Evolutionary conservation across 306 rosid species (phyloP), one percentile per base, ranked within the genome.

Genomic region (Acacia melanoxylon): DNA sequence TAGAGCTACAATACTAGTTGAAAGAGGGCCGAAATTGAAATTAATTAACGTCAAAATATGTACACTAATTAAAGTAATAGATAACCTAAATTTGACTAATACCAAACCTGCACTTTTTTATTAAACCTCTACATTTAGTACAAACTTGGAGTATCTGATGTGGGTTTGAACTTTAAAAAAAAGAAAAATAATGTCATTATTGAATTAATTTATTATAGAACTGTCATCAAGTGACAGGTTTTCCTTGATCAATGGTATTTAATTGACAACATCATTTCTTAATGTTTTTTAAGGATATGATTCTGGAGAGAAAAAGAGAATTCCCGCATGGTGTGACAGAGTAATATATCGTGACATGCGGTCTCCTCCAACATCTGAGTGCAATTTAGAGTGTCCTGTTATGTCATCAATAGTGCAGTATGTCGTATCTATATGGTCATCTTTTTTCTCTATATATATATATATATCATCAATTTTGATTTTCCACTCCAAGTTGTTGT

Each of bases 311-410:
- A 95, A 95, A 89, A 95, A 93, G 80, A 87, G 98, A 54, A 95
- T 95, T 80, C 99, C 99, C 58, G 99, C 99, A 22, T 93, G 99
- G 99, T 95, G 99, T 80, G 99, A 95, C 86, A 87, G 99, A 86
- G 83, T 95, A 81, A 95, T 95, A 86, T 95, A 95, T 83, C 99
- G 98, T 12, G 99, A 95, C 86, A 95, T 83, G 75, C 91, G 98
- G n/a, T 44, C 92, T 31, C 52, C 83, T 77, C 51, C 89, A 27
- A 92, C 74, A 74, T 82, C 89, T 1, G 94, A 92, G 4, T 90
- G 96, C 85, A 89, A 79, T 82, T 91, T 95, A 85, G 91, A 91
- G 81, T 93, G 96, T 82, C 98, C 99, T 80, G 90, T 92, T 41
- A 93, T 95, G 56, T 82, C 99, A 81, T 91, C 98, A 85, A 86